phyloP scores from a whole-genome alignment of 441 rosid species.

The Corymbia citriodora region DNA sequence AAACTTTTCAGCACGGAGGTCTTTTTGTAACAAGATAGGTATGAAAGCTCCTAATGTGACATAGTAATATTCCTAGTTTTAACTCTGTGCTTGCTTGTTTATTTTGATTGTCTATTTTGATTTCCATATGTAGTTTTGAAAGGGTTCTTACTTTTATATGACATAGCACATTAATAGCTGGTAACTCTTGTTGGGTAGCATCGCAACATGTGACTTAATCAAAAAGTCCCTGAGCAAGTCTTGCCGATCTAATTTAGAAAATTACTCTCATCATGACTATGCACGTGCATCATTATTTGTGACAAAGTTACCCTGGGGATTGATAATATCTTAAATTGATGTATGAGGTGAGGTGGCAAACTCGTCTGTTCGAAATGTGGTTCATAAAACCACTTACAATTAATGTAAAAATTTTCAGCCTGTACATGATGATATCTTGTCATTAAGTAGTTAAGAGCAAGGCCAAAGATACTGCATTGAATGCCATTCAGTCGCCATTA shows the following conservation, averaged over 20 bases:
- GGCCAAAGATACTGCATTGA: slow-evolving; percentile 96
- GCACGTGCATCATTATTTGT: neutral
- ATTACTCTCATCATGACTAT: neutral
- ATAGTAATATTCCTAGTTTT: neutral
- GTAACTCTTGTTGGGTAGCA: neutral
- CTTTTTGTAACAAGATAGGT: slow-evolving; percentile 40
- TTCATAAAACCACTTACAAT: neutral
- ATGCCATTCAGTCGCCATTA: slow-evolving; percentile 94
- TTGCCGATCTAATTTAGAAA: neutral
- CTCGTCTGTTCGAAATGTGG: neutral
- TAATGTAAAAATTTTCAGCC: neutral
- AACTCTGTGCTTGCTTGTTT: neutral
- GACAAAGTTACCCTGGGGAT: neutral
- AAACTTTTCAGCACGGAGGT: slow-evolving; percentile 79
- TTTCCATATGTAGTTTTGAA: neutral
- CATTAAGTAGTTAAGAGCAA: slow-evolving; percentile 67
- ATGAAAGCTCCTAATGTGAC: slow-evolving; percentile 12
- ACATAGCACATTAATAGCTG: neutral
- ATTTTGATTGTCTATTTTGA: neutral
- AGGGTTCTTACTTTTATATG: neutral
- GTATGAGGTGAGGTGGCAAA: neutral
- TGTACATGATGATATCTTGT: neutral
- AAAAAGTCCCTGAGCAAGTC: neutral
- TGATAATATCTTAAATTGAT: neutral
- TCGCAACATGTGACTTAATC: neutral